A percentile compares a stretch with the other conserved stretches of the same genome.
Conservation (phyloP, 495 filamentous ascomycete genomes). For the Pseudotulostoma volvatum region DNA sequence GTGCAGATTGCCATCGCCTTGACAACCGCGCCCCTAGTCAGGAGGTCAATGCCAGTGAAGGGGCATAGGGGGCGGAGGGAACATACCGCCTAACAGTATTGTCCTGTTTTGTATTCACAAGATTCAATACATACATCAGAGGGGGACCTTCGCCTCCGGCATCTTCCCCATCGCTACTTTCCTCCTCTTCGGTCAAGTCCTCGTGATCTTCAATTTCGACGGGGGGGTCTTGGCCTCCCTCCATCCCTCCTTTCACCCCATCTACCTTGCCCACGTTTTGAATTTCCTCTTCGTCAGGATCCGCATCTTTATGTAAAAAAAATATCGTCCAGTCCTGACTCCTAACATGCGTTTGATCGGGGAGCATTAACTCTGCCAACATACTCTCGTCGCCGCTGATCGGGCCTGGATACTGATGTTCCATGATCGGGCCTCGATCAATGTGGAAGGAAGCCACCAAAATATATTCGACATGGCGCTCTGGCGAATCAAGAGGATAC, state of each 20-base stretch:
- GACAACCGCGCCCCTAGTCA: slow-evolving; percentile 68
- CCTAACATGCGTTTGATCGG: slow-evolving; percentile 87
- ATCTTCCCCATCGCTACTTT: slow-evolving; percentile 40
- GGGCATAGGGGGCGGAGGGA: neutral
- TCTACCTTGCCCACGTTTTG: slow-evolving; percentile 33
- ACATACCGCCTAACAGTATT: slow-evolving; percentile 63
- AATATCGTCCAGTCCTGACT: slow-evolving; percentile 99
- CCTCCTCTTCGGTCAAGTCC: slow-evolving; percentile 20
- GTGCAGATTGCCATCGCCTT: slow-evolving; percentile 99
- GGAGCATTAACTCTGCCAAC: slow-evolving; percentile 96
- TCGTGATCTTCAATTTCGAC: slow-evolving; percentile 31
- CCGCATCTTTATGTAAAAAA: slow-evolving; percentile 90
- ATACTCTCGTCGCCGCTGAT: slow-evolving; percentile 97
- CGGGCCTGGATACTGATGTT: slow-evolving; percentile 85
- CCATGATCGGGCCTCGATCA: slow-evolving; percentile 91
- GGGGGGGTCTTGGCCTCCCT: slow-evolving; percentile 30
- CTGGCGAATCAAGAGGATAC: slow-evolving; percentile 60
- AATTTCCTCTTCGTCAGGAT: slow-evolving; percentile 57
- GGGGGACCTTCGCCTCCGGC: slow-evolving; percentile 59
- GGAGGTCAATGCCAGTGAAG: slow-evolving; percentile 1
- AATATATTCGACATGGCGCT: slow-evolving; percentile 97
- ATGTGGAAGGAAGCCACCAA: slow-evolving; percentile 97
- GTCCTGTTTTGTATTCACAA: slow-evolving; percentile 96
- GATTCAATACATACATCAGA: slow-evolving; percentile 92
- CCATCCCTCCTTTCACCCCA: slow-evolving; percentile 29